Evolutionary conservation across 257 asterid species (phyloP), one percentile per base, ranked within the genome.

Genomic region (Henckelia pumila): DNA sequence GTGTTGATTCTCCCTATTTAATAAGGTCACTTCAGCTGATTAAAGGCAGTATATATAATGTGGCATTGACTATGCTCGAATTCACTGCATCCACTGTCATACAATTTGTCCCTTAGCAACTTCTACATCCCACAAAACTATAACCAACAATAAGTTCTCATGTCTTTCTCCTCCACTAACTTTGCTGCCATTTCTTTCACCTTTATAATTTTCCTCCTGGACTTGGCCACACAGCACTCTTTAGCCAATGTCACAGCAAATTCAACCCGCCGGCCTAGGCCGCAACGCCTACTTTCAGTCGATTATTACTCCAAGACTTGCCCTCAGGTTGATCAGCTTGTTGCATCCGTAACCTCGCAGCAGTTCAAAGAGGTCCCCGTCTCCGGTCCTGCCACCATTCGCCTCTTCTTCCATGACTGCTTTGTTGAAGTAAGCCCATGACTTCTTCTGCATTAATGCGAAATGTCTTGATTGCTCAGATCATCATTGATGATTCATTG

Each of bases 331-430:
- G 99, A 93, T 1, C 81, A 78, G 74, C 83, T 90, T 6, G 83
- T 93, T 29, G 89, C 79, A 1, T 83, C 95, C 7, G 77, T 93
- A 32, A 90, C 99, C 26, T 82, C 91, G 0, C 84, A 76, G 60
- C 95, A 76, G 82, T 90, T 88, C 77, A 84, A 76, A 56, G 92
- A 83, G 6, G 80, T 83, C 0, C 97, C 99, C 6, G 77, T 89
- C 53, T 85, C 95, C 2, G 97, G 79, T 8, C 99, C 99, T 13
- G 97, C 96, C 69, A 90, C 97, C 75, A 86, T 93, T 61, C 96
- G 99, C 55, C 99, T 93, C 73, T 90, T 93, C 86, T 93, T 93
- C 85, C 97, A 93, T 60, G 99, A 93, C 71, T 93, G 99, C 77
- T 90, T 93, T 52, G 97, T 93, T 32, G 87, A 85, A 66, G 88